Conservation (phyloP, 371 early-diverging fungal species). For the Haplosporangium sp. region DNA sequence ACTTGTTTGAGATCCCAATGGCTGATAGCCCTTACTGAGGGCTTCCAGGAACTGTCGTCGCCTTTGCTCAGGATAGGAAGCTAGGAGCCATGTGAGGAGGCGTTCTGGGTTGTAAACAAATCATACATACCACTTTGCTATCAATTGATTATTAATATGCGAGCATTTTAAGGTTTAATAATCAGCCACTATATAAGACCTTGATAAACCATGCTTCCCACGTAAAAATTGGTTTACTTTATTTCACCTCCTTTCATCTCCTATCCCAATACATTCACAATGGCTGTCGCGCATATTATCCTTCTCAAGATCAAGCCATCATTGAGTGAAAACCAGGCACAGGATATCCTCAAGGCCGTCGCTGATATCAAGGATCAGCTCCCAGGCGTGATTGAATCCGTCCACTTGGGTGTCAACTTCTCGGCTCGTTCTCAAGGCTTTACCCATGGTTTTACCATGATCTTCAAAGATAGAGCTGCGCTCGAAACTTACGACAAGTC, state of each 20-base stretch:
- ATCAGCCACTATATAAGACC: background rate
- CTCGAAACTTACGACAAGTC: conserved; percentile 51
- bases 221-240: background rate
- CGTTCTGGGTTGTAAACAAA: no score
- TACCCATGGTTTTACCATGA: conserved; percentile 51
- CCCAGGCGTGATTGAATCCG: conserved; percentile 42
- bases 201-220: background rate
- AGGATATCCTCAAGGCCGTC: conserved; percentile 41
- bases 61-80: no score
- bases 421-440: conserved; percentile 35
- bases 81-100: no score
- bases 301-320: conserved; percentile 50
- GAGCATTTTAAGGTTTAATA: background rate
- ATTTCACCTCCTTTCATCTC: background rate
- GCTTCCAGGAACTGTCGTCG: no score
- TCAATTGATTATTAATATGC: no score
- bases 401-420: conserved; percentile 53
- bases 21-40: no score
- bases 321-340: conserved; percentile 27
- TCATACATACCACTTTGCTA: no score
- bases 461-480: conserved; percentile 42
- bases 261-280: background rate
- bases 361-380: conserved; percentile 37
- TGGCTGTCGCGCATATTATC: conserved; percentile 44
- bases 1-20: no score